phyloP scores from a whole-genome alignment of 805 yeast genomes.

The Nematodospora valgi region DNA sequence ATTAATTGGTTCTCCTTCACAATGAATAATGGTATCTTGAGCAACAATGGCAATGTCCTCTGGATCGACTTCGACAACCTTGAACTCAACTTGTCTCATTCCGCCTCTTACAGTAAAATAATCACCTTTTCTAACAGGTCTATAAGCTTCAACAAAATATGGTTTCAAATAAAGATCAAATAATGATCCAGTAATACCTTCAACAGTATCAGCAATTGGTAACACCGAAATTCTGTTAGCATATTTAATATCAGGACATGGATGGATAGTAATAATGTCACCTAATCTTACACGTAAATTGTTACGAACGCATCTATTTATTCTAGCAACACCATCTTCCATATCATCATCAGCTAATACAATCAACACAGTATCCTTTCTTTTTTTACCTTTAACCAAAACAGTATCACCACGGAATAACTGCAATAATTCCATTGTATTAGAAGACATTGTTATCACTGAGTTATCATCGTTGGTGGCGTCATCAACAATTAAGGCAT shows the following conservation, averaged over 20 bases:
- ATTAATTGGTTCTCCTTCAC: constrained; percentile 98
- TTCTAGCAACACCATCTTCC: constrained; percentile 91
- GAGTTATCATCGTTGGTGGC: constrained; percentile 97
- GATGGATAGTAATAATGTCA: constrained; percentile 85
- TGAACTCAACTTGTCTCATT: constrained; percentile 98
- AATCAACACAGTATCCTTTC: constrained; percentile 94
- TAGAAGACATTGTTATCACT: constrained; percentile 89
- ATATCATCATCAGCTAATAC: constrained; percentile 95
- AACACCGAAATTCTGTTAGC: constrained; percentile 91
- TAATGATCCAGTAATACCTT: constrained; percentile 93
- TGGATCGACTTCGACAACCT: constrained; percentile 97
- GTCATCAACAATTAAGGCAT: constrained; percentile 92
- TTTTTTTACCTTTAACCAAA: constrained; percentile 93
- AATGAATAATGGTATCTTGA: constrained; percentile 96
- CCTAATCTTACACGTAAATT: constrained; percentile 92
- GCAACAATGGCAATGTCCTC: constrained; percentile 97
- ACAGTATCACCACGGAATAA: constrained; percentile 98
- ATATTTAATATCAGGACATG: constrained; percentile 97
- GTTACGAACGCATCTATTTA: constrained; percentile 94
- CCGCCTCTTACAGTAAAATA: constrained; percentile 96
- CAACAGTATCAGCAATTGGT: constrained; percentile 97
- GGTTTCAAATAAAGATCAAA: constrained; percentile 97
- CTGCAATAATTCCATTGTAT: constrained; percentile 92
- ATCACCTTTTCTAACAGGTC: constrained; percentile 98
- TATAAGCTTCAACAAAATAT: constrained; percentile 96